Evolutionary conservation across 768 basidiomycete genomes (phyloP).

Genomic region (Leccinum longicurvipes): DNA sequence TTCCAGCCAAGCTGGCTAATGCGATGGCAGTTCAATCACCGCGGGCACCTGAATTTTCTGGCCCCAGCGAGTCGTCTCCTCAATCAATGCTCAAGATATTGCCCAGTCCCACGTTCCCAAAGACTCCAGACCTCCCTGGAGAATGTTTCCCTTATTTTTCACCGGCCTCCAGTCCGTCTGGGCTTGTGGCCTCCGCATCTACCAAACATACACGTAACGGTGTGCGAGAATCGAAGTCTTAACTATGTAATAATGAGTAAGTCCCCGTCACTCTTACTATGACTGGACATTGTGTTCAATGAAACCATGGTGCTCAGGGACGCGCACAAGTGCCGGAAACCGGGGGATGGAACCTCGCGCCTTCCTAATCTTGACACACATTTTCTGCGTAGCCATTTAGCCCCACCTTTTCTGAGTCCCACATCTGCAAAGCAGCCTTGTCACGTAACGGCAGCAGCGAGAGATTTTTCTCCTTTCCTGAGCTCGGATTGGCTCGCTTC

Average conservation of each 20-base stretch:
- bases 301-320: background rate
- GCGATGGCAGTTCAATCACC: conserved; percentile 25
- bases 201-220: conserved; percentile 24
- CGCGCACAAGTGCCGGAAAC: background rate
- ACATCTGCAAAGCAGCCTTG: no score
- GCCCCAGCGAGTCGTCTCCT: conserved; percentile 1
- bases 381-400: conserved; percentile 1
- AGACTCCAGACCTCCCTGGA: conserved; percentile 2
- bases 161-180: conserved; percentile 2
- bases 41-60: conserved; percentile 1
- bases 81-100: conserved; percentile 18
- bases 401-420: conserved; percentile 4
- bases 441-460: no score
- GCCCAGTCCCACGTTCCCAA: conserved; percentile 9
- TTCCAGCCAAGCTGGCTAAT: conserved; percentile 29
- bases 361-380: conserved; percentile 4
- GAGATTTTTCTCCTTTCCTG: no score
- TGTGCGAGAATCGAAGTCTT: conserved; percentile 25
- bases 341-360: background rate
- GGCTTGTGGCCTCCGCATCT: conserved; percentile 19
- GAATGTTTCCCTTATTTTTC: background rate
- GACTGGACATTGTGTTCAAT: background rate
- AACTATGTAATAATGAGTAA: conserved; percentile 5
- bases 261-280: background rate
- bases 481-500: no score